These are phyloP conservation scores for Fusarium burgessii DNA, from an alignment of 2,329 filamentous ascomycete genomes.

Conservation along the genomic window DNA sequence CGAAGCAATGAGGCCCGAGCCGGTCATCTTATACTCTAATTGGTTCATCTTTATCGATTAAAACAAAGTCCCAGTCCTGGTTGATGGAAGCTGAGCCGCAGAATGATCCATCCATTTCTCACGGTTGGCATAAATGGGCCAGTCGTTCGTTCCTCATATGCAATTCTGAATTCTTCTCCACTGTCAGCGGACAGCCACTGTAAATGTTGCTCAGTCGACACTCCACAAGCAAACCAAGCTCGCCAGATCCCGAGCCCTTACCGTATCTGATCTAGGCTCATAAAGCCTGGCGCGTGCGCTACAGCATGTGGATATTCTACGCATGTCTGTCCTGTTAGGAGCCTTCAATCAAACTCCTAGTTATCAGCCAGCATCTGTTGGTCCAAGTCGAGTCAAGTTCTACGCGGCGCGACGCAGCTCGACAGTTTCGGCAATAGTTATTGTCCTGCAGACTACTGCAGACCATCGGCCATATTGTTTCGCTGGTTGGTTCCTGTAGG, in stretches of 20 bases:
- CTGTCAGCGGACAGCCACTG: constrained; percentile 36
- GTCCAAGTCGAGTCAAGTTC: constrained; percentile 41
- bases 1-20: constrained; percentile 41
- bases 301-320: constrained; percentile 42
- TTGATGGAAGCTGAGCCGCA: constrained; percentile 43
- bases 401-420: constrained; percentile 48
- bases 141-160: constrained; percentile 26
- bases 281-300: constrained; percentile 43
- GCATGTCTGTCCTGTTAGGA: constrained; percentile 45
- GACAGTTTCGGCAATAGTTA: constrained; percentile 47
- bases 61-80: constrained; percentile 2
- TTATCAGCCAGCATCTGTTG: constrained; percentile 46
- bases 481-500: constrained; percentile 24
- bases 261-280: constrained; percentile 44
- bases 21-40: constrained; percentile 44
- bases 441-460: constrained; percentile 41
- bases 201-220: constrained; percentile 47
- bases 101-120: constrained; percentile 34
- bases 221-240: constrained; percentile 33
- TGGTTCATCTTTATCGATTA: constrained; percentile 33
- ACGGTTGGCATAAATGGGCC: constrained; percentile 30
- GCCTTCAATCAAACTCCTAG: constrained; percentile 40
- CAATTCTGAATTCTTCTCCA: constrained; percentile 36
- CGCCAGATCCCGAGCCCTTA: constrained; percentile 46
- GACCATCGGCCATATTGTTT: constrained; percentile 37